Evolutionary conservation across 1,139 yeast species (phyloP), one percentile per base, ranked within the genome.

Genomic region (Yamadazyma diddensiae): DNA sequence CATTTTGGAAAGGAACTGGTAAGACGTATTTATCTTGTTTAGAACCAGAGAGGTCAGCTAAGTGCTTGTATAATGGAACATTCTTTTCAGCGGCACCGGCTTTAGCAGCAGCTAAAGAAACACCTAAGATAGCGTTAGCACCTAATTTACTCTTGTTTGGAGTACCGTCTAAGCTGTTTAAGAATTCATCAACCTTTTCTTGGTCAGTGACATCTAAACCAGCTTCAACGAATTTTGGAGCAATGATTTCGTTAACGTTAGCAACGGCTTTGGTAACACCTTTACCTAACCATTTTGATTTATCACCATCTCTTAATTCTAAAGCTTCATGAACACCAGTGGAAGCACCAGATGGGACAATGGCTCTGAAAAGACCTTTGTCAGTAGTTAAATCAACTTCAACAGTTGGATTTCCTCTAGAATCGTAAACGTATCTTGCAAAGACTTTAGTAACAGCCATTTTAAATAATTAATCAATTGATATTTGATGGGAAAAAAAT

Each of bases 321-420:
- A 86, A 73, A 53, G 96, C 96, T 75, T 88, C 97, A 66, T 83
- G 92, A 64, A 81, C 65, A 77, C 95, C 96, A 44, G 96, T 87
- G 56, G 95, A 86, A 47, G 96, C 96, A 70, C 96, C 97, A 47
- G 95, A 85, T 62, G 97, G 97, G 44, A 88, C 97, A 57, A 86
- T 86, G 51, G 95, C 77, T 68, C 95, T 82, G 87, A 84, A 86
- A 48, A 76, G 61, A 58, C 96, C 96, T 57, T 81, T 77, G 45
- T 73, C 87, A 55, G 96, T 88, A 75, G 82, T 73, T 52, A 87
- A 57, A 57, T 88, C 95, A 50, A 87, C 96, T 77, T 88, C 96
- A 53, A 88, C 96, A 49, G 96, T 88, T 69, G 97, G 97, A 78
- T 88, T 88, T 70, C 95, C 96, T 73, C 97, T 85, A 52, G 96